Base-by-base conservation (phyloP, 352 stramenopile species). In the Phytopythium boreale region DNA sequence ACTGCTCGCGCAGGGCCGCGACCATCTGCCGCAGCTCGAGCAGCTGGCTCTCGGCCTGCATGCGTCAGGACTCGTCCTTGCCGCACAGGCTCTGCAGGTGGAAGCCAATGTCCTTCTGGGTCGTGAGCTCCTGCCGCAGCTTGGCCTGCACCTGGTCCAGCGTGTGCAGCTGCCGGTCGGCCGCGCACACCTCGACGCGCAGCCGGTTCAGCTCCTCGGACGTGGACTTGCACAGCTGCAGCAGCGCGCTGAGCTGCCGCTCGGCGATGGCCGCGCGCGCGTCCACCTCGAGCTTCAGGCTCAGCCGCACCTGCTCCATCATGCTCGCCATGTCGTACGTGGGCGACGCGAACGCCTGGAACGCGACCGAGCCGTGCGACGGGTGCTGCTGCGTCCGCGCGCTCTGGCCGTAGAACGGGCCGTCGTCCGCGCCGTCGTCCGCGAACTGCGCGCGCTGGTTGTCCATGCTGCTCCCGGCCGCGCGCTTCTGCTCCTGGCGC, bases 21-120 rank as follows among this genome's bases (percentile, higher is more conserved):
- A 91, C 75, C 61, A 93, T 72, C 62, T 93, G 83, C 5, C 84
- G 81, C 37, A 95, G 59, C 62, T 93, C 87, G 20, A 93, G 69
- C 34, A 93, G 60, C 29, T 93, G 80, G 60, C 93, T 93, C 41
- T 95, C 84, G 2, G 84, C 82, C 57, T 93, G 84, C 75, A 93
- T 89, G 22, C 84, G 81, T 83, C 87, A 95, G 22, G 84, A 87
- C 61, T 93, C 84, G 67, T 95, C 87, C 62, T 92, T 95, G n/a
- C 84, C 87, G 43, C 79, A 90, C 71, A 93, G 78, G 0, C 81
- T 89, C 69, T 93, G 83, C 43, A 95, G 62, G 46, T 95, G 81
- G 62, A 88, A 93, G 17, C 77, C 75, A 37, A 93, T 90, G 34
- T 92, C 84, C 27, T 93, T 91, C 63, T 93, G 85, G 2, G 84